Percentiles rank a stretch among this genome's conserved stretches.
These are phyloP conservation scores for Ballota nigra DNA, from an alignment of 257 asterid genomes.

Conservation along the genomic window DNA sequence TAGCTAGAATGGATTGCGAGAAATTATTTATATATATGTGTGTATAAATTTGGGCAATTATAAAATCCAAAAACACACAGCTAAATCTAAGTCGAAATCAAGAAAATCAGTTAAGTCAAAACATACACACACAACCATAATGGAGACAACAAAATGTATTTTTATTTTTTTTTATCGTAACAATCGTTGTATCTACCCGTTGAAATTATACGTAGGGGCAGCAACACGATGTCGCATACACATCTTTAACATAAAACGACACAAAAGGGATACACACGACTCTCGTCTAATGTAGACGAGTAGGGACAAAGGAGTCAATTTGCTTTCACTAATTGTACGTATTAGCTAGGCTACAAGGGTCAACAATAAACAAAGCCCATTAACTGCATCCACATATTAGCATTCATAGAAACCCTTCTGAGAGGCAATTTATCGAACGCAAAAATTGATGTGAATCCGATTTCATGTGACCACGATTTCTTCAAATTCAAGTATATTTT, in stretches of 20 bases:
- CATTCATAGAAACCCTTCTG: not conserved
- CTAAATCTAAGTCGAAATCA: not conserved
- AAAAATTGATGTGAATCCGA: no score
- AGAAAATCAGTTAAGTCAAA: not conserved
- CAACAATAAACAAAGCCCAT: conserved; percentile 16
- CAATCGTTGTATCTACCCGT: no score
- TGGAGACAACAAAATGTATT: no score
- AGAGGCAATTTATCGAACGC: not conserved
- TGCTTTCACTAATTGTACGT: not conserved
- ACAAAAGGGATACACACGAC: not conserved
- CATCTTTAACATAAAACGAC: not conserved
- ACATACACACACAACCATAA: not conserved
- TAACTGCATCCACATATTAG: conserved; percentile 24
- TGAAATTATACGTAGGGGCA: no score
- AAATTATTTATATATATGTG: no score
- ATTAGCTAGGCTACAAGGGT: conserved; percentile 25
- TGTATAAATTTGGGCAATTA: no score
- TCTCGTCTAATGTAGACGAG: not conserved
- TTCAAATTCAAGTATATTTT: no score
- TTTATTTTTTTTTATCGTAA: no score
- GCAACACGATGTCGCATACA: no score
- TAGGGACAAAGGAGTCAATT: conserved; percentile 1
- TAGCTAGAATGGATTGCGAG: no score
- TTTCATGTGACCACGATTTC: no score
- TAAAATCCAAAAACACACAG: no score